Evolutionary conservation across 768 basidiomycete species (phyloP).

Genomic region (Suillus sp.): DNA sequence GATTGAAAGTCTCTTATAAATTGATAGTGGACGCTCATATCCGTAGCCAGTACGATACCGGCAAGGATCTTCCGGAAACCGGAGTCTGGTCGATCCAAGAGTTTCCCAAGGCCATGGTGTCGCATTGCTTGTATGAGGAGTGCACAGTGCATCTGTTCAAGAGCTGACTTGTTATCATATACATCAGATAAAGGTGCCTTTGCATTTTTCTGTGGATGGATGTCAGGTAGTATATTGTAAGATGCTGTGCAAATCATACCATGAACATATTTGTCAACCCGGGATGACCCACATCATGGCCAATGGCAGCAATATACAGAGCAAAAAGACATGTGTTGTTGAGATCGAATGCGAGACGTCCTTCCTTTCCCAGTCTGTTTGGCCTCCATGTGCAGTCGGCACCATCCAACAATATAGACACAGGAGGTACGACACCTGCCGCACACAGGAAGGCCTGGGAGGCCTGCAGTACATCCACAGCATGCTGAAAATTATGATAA

Average conservation of each 20-base stretch:
- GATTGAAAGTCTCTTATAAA: slow-evolving; percentile 74
- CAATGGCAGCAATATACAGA: slow-evolving; percentile 89
- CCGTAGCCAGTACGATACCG: slow-evolving; percentile 86
- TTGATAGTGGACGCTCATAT: slow-evolving; percentile 87
- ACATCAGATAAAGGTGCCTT: slow-evolving; percentile 84
- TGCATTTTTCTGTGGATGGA: slow-evolving; percentile 78
- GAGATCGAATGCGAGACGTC: slow-evolving; percentile 43
- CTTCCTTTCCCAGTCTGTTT: slow-evolving; percentile 44
- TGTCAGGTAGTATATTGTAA: slow-evolving; percentile 15
- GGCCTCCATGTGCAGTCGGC: slow-evolving; percentile 39
- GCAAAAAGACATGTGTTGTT: slow-evolving; percentile 78
- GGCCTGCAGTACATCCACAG: slow-evolving; percentile 94
- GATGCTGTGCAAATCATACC: slow-evolving; percentile 49
- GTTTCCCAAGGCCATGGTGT: slow-evolving; percentile 69
- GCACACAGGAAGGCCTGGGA: slow-evolving; percentile 81
- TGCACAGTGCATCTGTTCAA: slow-evolving; percentile 91
- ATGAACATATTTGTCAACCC: slow-evolving; percentile 93
- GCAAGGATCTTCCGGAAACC: slow-evolving; percentile 77
- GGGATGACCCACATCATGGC: slow-evolving; percentile 97
- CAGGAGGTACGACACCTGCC: slow-evolving; percentile 80
- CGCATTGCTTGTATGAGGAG: slow-evolving; percentile 81
- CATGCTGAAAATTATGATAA: slow-evolving; percentile 98
- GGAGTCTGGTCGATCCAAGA: slow-evolving; percentile 58
- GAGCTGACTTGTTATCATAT: slow-evolving; percentile 85
- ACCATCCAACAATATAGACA: slow-evolving; percentile 59